Percentiles rank a stretch among this genome's conserved stretches.
Conservation (phyloP, 768 basidiomycete genomes). For the Psilocybe cyanescens region DNA sequence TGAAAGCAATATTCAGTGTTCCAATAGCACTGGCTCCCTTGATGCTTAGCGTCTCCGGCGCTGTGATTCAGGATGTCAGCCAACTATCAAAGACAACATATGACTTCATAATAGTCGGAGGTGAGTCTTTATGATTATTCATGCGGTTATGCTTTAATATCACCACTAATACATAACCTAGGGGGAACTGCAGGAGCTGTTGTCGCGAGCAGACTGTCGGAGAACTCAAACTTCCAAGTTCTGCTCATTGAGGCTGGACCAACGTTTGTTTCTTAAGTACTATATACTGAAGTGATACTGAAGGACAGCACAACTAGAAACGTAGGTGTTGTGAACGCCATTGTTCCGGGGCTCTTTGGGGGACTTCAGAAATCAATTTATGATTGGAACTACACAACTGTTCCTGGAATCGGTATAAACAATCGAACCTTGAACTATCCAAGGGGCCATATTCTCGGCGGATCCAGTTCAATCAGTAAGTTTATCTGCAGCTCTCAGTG, state of each 20-base stretch:
- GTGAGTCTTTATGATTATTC: neutral
- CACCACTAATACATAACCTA: neutral
- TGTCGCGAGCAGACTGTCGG: slow-evolving; percentile 55
- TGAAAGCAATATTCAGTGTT: no score
- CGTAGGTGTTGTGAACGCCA: slow-evolving; percentile 1
- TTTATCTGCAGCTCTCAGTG: neutral
- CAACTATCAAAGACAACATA: neutral
- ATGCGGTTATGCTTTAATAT: no score
- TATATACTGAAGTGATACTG: neutral
- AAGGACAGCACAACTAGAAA: neutral
- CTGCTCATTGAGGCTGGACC: slow-evolving; percentile 58
- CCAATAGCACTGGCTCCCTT: no score
- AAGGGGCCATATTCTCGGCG: neutral
- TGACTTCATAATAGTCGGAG: slow-evolving; percentile 2
- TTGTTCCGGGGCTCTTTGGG: neutral
- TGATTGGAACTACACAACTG: slow-evolving; percentile 2
- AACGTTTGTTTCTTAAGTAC: slow-evolving; percentile 41
- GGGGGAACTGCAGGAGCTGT: slow-evolving; percentile 60
- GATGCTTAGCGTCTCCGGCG: neutral
- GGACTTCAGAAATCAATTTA: neutral
- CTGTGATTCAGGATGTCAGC: neutral
- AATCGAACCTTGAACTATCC: neutral
- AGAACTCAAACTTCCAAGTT: slow-evolving; percentile 49
- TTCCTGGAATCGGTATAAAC: neutral
- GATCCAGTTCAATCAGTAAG: neutral